These are phyloP conservation scores for Plenodomus tracheiphilus DNA, from an alignment of 2,329 filamentous ascomycete species.

Conservation along the genomic window DNA sequence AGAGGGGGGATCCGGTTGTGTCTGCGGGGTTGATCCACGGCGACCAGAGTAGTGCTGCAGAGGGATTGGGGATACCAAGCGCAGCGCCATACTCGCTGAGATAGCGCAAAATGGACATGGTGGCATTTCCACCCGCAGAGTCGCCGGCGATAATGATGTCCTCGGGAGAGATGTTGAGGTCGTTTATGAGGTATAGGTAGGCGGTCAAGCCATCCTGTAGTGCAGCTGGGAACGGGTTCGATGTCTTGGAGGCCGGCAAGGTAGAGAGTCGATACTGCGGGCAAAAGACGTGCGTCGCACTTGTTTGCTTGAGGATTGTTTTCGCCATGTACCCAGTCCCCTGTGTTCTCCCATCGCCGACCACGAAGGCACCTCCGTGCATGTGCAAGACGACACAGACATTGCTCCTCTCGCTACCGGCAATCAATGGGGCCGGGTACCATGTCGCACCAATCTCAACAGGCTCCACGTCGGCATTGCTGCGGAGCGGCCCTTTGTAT, in stretches of 20 bases:
- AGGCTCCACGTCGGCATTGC: constrained; percentile 42
- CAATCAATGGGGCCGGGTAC: constrained; percentile 41
- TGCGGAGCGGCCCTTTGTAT: constrained; percentile 38
- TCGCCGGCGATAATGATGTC: constrained; percentile 54
- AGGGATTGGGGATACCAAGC: constrained; percentile 40
- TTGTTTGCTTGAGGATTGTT: constrained; percentile 43
- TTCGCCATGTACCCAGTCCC: constrained; percentile 36
- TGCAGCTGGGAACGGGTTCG: constrained; percentile 55
- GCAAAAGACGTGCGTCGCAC: constrained; percentile 46
- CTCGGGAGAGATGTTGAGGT: constrained; percentile 43
- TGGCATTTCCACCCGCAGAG: constrained; percentile 55
- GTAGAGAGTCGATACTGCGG: constrained; percentile 55
- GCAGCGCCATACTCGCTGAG: constrained; percentile 46
- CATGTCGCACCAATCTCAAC: constrained; percentile 47
- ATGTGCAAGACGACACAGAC: constrained; percentile 51
- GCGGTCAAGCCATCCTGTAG: constrained; percentile 54
- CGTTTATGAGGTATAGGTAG: constrained; percentile 52
- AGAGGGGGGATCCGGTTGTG: constrained; percentile 24
- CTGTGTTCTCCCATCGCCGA: constrained; percentile 47
- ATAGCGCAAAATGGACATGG: constrained; percentile 52
- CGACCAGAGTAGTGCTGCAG: constrained; percentile 48
- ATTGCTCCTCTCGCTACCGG: constrained; percentile 12
- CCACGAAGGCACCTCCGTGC: constrained; percentile 55
- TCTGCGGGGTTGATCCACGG: constrained; percentile 48
- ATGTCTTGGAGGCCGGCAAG: constrained; percentile 38